Evolutionary conservation across 1,139 yeast species (phyloP).

Genomic region (Hanseniaspora uvarum): DNA sequence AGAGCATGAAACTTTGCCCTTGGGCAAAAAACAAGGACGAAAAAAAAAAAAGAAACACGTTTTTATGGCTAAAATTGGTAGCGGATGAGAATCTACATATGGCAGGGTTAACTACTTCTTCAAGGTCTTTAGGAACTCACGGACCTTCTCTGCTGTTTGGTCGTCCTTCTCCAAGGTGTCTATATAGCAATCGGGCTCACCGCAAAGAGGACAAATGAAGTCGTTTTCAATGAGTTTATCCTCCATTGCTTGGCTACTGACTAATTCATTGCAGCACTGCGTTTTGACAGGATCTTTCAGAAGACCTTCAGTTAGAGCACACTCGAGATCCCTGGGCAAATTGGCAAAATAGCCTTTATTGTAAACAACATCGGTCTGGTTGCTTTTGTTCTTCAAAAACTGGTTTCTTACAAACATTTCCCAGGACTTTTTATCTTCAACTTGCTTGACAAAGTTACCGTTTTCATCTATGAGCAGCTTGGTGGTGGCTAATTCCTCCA

Average conservation of each 20-base stretch:
- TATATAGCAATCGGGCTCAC: conserved; percentile 57
- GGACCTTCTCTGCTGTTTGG: conserved; percentile 46
- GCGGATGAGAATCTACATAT: background rate
- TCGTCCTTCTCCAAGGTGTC: conserved; percentile 59
- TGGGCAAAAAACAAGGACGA: too few relatives aligned
- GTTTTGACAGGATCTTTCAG: conserved; percentile 71
- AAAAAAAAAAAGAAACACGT: too few relatives aligned
- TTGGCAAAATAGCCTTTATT: conserved; percentile 28
- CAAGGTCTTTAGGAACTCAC: conserved; percentile 42
- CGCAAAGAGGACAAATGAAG: conserved; percentile 85
- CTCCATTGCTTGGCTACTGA: conserved; percentile 58
- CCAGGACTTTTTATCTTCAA: conserved; percentile 93
- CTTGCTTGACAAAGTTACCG: conserved; percentile 88
- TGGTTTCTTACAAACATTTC: conserved; percentile 66
- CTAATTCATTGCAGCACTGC: conserved; percentile 52
- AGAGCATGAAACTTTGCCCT: too few relatives aligned
- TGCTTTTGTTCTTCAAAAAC: conserved; percentile 38
- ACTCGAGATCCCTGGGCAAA: conserved; percentile 40
- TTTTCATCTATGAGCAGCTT: conserved; percentile 85
- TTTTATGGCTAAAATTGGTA: too few relatives aligned
- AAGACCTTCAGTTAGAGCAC: conserved; percentile 51
- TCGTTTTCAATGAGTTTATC: conserved; percentile 68
- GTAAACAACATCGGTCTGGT: conserved; percentile 36
- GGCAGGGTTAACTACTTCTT: conserved; percentile 21
- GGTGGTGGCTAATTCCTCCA: conserved; percentile 54